These are phyloP conservation scores for Yamadazyma atmosphaerica DNA, from an alignment of 1,139 yeast genomes.

Conservation along the genomic window DNA sequence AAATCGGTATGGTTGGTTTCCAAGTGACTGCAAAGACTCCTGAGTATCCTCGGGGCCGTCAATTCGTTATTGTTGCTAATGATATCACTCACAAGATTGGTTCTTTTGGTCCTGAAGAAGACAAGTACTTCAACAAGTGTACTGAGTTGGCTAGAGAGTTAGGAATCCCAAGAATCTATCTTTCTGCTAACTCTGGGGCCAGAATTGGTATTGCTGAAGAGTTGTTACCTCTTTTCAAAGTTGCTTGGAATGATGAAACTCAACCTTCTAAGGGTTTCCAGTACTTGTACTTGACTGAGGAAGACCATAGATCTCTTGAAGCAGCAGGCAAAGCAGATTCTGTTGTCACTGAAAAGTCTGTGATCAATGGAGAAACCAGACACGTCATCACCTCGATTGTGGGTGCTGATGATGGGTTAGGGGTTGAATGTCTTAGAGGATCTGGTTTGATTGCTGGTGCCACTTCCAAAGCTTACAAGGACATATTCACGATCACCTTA, in stretches of 20 bases:
- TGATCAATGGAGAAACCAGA: conserved; percentile 83
- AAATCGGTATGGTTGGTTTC: conserved; percentile 98
- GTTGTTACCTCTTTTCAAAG: conserved; percentile 82
- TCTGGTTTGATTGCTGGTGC: conserved; percentile 99
- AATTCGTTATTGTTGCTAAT: conserved; percentile 87
- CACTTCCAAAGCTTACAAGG: conserved; percentile 95
- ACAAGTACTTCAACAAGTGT: conserved; percentile 83
- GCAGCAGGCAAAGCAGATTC: conserved; percentile 59
- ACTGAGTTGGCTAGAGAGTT: conserved; percentile 86
- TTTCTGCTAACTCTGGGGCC: conserved; percentile 98
- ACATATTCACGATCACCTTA: conserved; percentile 91
- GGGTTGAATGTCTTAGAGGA: conserved; percentile 97
- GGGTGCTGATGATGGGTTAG: conserved; percentile 95
- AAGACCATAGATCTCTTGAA: conserved; percentile 60
- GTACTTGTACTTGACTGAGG: conserved; percentile 78
- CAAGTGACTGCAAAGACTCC: conserved; percentile 89
- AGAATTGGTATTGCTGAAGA: conserved; percentile 98
- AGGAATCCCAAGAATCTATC: conserved; percentile 92
- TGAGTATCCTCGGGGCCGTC: conserved; percentile 96
- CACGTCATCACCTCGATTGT: conserved; percentile 78
- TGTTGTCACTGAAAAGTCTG: conserved; percentile 76
- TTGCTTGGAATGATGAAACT: conserved; percentile 83
- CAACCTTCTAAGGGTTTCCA: conserved; percentile 85
- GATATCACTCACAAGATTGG: conserved; percentile 98
- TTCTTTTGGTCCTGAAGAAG: conserved; percentile 98